Evolutionary conservation across 2,329 filamentous ascomycete species (phyloP).

Genomic region (Ampelomyces quisqualis): DNA sequence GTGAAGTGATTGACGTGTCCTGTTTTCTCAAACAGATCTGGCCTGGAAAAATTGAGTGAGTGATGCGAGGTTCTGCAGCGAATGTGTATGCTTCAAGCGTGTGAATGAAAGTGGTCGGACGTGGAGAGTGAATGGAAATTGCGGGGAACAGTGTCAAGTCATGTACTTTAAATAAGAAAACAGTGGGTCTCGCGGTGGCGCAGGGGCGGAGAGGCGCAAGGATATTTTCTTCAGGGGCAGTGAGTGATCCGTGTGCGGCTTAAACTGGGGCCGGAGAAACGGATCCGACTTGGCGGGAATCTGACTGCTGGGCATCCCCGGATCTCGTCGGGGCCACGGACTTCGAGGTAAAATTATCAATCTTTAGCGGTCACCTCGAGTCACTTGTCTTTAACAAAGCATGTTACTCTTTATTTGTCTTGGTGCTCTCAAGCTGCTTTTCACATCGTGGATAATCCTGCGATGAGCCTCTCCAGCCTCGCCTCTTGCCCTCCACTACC

Average conservation of each 20-base stretch:
- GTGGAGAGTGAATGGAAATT: constrained; percentile 5
- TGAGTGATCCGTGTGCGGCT: constrained; percentile 20
- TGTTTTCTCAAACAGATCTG: background rate
- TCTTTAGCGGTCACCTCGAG: no score
- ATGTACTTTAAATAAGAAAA: constrained; percentile 16
- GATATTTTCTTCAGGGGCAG: constrained; percentile 16
- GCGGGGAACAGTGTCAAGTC: constrained; percentile 6
- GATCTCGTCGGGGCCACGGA: no score
- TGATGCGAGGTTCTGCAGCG: background rate
- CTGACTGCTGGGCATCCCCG: no score
- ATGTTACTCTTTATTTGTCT: no score
- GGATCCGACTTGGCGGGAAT: no score
- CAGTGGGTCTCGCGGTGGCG: constrained; percentile 13
- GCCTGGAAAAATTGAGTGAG: background rate
- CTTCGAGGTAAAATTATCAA: no score
- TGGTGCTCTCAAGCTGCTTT: no score
- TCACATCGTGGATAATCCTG: no score
- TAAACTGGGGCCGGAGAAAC: no score
- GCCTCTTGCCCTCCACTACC: no score
- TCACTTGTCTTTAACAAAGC: no score
- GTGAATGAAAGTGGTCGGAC: background rate
- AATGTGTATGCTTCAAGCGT: background rate
- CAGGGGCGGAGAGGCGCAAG: constrained; percentile 4
- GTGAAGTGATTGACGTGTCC: background rate
- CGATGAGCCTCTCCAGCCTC: no score